phyloP scores from a whole-genome alignment of 345 rosid species.

The Lenwebbia sp. region DNA sequence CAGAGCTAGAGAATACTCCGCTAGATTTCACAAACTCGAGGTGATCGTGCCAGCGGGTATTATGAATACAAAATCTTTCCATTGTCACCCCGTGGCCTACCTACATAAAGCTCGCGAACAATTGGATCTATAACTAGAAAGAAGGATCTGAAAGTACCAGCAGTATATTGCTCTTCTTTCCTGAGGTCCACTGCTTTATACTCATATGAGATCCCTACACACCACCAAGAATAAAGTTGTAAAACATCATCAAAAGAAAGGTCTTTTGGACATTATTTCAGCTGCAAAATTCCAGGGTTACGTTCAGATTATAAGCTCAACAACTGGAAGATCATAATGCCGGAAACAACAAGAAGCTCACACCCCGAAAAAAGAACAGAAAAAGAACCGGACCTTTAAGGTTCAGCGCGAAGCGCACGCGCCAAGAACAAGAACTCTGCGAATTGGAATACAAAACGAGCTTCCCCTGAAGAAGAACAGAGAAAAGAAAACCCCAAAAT shows the following conservation, averaged over 20 bases:
- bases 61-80: background rate
- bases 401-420: slow-evolving; percentile 47
- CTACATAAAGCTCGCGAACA: background rate
- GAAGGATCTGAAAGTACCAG: slow-evolving; percentile 13
- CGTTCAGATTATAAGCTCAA: background rate
- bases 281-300: background rate
- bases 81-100: background rate
- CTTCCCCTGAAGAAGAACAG: background rate
- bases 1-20: background rate
- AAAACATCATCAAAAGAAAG: background rate
- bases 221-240: background rate
- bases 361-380: background rate
- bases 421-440: slow-evolving; percentile 64
- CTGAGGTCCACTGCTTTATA: slow-evolving; percentile 33
- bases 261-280: background rate
- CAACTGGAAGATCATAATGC: background rate
- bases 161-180: slow-evolving; percentile 32
- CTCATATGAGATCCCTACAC: slow-evolving; percentile 32
- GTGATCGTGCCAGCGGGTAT: background rate
- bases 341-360: background rate
- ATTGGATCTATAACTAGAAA: background rate
- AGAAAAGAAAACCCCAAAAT: background rate
- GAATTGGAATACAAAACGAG: slow-evolving; percentile 34
- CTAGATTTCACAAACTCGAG: background rate
- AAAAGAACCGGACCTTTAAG: slow-evolving; percentile 26